These are phyloP conservation scores for Musa troglodytarum DNA, from an alignment of 176 grass and related monocot genomes.

Conservation along the genomic window DNA sequence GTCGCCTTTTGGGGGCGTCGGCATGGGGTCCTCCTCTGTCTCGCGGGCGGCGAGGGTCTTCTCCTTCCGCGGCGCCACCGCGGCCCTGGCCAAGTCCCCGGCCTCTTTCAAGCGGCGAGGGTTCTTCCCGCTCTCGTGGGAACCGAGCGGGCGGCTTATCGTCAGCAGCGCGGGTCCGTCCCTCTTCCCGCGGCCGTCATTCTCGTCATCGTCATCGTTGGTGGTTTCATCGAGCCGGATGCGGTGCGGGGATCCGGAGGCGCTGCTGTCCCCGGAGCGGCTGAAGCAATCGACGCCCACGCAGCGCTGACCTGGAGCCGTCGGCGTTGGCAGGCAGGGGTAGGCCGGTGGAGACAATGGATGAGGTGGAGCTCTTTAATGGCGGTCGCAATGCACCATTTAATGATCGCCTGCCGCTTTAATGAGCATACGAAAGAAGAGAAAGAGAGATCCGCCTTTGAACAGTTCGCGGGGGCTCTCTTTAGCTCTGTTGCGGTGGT, in stretches of 20 bases:
- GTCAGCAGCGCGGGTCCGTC: slow-evolving; percentile 23
- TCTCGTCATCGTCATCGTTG: not conserved
- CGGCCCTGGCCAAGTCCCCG: slow-evolving; percentile 39
- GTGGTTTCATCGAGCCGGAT: slow-evolving; percentile 54
- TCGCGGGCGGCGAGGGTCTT: slow-evolving; percentile 47
- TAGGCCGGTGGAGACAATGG: not conserved
- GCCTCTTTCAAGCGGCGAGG: slow-evolving; percentile 45
- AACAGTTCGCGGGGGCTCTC: not conserved
- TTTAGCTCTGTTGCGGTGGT: not conserved
- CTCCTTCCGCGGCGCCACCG: slow-evolving; percentile 45
- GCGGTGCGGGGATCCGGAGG: slow-evolving; percentile 88
- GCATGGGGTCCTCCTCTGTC: slow-evolving; percentile 23
- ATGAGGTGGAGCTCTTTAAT: slow-evolving; percentile 20
- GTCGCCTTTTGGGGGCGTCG: slow-evolving; percentile 53
- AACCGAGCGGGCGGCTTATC: not conserved
- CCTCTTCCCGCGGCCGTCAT: slow-evolving; percentile 26
- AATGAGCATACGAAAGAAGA: not conserved
- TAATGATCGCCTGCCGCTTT: slow-evolving; percentile 16
- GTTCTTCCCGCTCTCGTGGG: slow-evolving; percentile 11
- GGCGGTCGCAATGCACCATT: slow-evolving; percentile 14
- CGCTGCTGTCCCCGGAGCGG: slow-evolving; percentile 84
- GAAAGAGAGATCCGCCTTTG: not conserved
- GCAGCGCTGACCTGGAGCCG: not conserved
- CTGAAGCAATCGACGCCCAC: slow-evolving; percentile 16
- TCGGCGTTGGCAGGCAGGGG: not conserved